Percentiles rank a stretch among this genome's conserved stretches.
These are phyloP conservation scores for Elsinoe perseae DNA, from an alignment of 2,329 filamentous ascomycete genomes.

Conservation along the genomic window DNA sequence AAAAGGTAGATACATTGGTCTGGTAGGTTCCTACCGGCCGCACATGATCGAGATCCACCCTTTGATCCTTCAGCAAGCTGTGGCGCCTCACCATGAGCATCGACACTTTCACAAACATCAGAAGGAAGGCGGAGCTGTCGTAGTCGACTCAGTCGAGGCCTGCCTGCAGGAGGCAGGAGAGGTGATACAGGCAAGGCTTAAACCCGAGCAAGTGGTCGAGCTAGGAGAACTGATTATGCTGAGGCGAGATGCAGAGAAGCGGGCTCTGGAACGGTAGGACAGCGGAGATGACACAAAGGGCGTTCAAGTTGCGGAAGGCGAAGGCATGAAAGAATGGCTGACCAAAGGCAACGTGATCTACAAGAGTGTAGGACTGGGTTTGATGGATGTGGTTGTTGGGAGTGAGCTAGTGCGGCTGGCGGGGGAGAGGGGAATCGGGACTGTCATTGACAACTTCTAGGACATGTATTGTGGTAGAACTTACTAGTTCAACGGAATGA, in stretches of 20 bases:
- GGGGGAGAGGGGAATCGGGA: slow-evolving; percentile 48
- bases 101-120: slow-evolving; percentile 58
- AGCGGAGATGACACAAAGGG: slow-evolving; percentile 26
- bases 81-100: slow-evolving; percentile 45
- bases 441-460: slow-evolving; percentile 43
- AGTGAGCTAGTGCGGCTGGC: slow-evolving; percentile 51
- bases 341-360: slow-evolving; percentile 59
- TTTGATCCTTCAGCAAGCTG: slow-evolving; percentile 61
- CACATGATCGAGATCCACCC: slow-evolving; percentile 78
- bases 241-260: slow-evolving; percentile 44
- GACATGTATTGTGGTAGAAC: background rate
- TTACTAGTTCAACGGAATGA: too few relatives aligned
- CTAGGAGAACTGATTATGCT: slow-evolving; percentile 72
- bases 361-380: slow-evolving; percentile 59
- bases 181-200: slow-evolving; percentile 68
- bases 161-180: slow-evolving; percentile 80
- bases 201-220: slow-evolving; percentile 71
- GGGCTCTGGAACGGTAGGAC: slow-evolving; percentile 20
- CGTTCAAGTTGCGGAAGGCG: slow-evolving; percentile 29
- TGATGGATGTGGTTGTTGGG: slow-evolving; percentile 62
- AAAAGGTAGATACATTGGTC: slow-evolving; percentile 64
- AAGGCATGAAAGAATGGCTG: slow-evolving; percentile 50
- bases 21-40: slow-evolving; percentile 61
- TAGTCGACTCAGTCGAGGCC: slow-evolving; percentile 64
- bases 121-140: slow-evolving; percentile 50